Percentiles rank a stretch among this genome's conserved stretches.
Conservation (phyloP, 305 asterid species). For the Rubia tinctorum region DNA sequence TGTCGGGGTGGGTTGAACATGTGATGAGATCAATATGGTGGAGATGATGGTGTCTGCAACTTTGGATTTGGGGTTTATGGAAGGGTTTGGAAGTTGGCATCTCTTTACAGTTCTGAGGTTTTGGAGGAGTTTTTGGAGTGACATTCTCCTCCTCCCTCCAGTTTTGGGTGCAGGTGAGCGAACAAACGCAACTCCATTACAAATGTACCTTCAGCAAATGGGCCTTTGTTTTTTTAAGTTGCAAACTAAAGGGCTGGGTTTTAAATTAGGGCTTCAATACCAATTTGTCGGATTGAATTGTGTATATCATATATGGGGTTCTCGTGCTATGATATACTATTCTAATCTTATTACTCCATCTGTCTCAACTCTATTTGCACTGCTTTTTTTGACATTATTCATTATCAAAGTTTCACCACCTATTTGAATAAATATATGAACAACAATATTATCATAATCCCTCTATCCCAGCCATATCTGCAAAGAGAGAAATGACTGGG, state of each 20-base stretch:
- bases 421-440: too few species aligned
- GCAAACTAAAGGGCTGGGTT: not conserved
- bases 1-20: slow-evolving; percentile 10
- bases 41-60: slow-evolving; percentile 37
- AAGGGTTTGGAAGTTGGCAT: slow-evolving; percentile 25
- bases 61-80: slow-evolving; percentile 26
- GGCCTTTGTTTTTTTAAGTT: not conserved
- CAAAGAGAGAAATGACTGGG: too few species aligned
- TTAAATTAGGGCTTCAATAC: not conserved
- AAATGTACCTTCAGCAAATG: not conserved
- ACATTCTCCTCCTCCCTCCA: slow-evolving; percentile 23
- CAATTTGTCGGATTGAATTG: not conserved
- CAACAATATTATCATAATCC: too few species aligned
- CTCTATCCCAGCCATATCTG: too few species aligned
- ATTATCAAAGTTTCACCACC: too few species aligned
- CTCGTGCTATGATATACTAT: too few species aligned
- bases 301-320: too few species aligned
- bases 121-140: slow-evolving; percentile 35
- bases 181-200: not conserved
- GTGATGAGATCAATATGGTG: slow-evolving; percentile 19
- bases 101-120: slow-evolving; percentile 35
- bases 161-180: not conserved
- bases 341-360: too few species aligned
- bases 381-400: too few species aligned
- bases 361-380: too few species aligned